Base-by-base conservation (phyloP, 2,329 filamentous ascomycete species). In the Macrophomina phaseolina region DNA sequence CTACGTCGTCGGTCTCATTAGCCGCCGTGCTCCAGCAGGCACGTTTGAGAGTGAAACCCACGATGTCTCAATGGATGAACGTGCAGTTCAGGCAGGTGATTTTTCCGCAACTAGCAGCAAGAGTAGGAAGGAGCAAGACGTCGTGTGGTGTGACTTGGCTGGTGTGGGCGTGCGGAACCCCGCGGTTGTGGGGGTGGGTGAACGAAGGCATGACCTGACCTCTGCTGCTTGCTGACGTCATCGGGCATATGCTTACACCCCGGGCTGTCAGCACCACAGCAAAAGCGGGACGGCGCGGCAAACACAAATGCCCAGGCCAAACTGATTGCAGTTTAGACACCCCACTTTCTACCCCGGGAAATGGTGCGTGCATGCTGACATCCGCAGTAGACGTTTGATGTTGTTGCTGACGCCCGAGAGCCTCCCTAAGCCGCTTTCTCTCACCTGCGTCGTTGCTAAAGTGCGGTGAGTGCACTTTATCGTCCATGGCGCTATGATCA, bases 371-470 rank as follows among this genome's bases (percentile, higher is more conserved):
- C 52, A 55, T 23, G 52, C 52, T 55, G 52, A 55, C 52, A 38
- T 34, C 52, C 52, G 32, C 52, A 30, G n/a, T 16, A 28, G 52
- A 55, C 52, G 52, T 55, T 55, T 14, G 18, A 55, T 4, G 32
- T 38, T 55, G 32, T 7, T 23, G 52, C 18, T 18, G 16, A 9
- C 23, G 32, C 32, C 5, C 16, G 12, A n/a, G 1, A n/a, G 28
- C 49, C 12, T 52, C 23, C n/a, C 52, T 55, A 55, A 38, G 38
- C 52, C 52, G 34, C 52, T 55, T 55, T 55, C 6, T 38, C 18
- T 8, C 8, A 55, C 52, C 23, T 38, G 52, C 52, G 38, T 32
- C 5, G 7, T 4, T 49, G 46, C 7, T 49, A 2, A 12, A 11
- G 46, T 6, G 6, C 36, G 36, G 36, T 38, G 36, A 3, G 7